These are phyloP conservation scores for Nymphaea thermarum DNA, from an alignment of 164 flowering plant genomes.

Conservation along the genomic window DNA sequence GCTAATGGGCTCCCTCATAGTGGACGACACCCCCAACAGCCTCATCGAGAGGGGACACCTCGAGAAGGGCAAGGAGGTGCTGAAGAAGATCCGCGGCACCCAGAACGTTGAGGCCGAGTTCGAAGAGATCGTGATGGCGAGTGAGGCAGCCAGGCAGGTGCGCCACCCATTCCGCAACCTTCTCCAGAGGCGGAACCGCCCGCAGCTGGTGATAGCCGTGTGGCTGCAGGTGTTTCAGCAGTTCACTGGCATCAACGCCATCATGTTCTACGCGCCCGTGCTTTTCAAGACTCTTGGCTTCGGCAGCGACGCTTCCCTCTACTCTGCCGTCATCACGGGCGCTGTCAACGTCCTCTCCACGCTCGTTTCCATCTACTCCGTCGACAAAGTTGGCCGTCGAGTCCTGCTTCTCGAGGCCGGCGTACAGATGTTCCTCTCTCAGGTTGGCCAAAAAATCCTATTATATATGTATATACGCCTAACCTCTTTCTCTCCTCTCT, in stretches of 20 bases:
- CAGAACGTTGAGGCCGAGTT: slow-evolving; percentile 76
- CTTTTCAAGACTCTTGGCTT: slow-evolving; percentile 74
- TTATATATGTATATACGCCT: neutral
- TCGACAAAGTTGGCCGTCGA: slow-evolving; percentile 85
- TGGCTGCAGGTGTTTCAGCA: slow-evolving; percentile 84
- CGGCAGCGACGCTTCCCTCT: slow-evolving; percentile 53
- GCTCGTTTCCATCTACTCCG: slow-evolving; percentile 73
- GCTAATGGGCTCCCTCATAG: slow-evolving; percentile 62
- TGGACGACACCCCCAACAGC: slow-evolving; percentile 88
- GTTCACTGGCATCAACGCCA: slow-evolving; percentile 90
- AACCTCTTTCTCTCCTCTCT: neutral
- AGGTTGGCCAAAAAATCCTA: slow-evolving; percentile 12
- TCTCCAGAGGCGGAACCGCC: slow-evolving; percentile 52
- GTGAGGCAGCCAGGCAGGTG: slow-evolving; percentile 60
- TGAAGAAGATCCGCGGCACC: slow-evolving; percentile 69
- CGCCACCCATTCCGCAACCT: slow-evolving; percentile 84
- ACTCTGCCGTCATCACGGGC: slow-evolving; percentile 82
- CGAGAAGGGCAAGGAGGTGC: slow-evolving; percentile 69
- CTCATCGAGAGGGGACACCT: slow-evolving; percentile 71
- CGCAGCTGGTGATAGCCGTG: slow-evolving; percentile 45
- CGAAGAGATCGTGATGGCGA: slow-evolving; percentile 72
- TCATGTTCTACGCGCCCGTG: slow-evolving; percentile 94
- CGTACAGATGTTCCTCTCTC: slow-evolving; percentile 84
- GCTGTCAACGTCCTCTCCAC: slow-evolving; percentile 86
- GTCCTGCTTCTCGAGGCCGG: slow-evolving; percentile 76